Evolutionary conservation across 805 yeast species (phyloP).

Genomic region (Myxozyma melibiosi): DNA sequence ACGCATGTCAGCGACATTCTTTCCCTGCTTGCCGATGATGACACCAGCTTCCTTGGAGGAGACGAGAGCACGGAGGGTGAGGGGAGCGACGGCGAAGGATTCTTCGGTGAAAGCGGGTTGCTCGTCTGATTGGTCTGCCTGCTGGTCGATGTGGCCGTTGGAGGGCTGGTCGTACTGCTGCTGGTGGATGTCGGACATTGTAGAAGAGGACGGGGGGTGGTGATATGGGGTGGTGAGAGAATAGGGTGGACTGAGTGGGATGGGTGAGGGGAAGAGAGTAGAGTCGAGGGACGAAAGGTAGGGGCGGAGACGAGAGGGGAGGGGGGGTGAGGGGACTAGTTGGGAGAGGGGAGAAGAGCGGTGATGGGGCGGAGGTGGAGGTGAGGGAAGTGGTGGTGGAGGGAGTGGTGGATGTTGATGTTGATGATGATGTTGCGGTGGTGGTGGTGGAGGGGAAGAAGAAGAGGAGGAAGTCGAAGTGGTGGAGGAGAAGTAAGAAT

Average conservation of each 20-base stretch:
- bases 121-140: not conserved
- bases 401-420: too few relatives aligned
- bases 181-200: conserved; percentile 24
- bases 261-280: not conserved
- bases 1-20: conserved; percentile 72
- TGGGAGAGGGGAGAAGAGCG: conserved; percentile 1
- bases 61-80: conserved; percentile 58
- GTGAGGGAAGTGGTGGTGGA: conserved; percentile 2
- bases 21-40: conserved; percentile 83
- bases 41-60: conserved; percentile 88
- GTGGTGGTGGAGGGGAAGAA: too few relatives aligned
- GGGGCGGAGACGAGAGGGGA: not conserved
- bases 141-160: conserved; percentile 8
- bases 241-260: not conserved
- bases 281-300: not conserved
- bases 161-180: conserved; percentile 14
- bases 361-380: not conserved
- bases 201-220: not conserved
- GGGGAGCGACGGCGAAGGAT: conserved; percentile 26
- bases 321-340: not conserved
- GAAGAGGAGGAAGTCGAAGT: not conserved
- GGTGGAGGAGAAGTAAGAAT: not conserved
- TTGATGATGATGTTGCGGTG: too few relatives aligned
- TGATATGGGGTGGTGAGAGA: not conserved
- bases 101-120: conserved; percentile 15